Conservation (phyloP, 1,284 basidiomycete genomes). For the Cutaneotrichosporon cyanovorans region DNA sequence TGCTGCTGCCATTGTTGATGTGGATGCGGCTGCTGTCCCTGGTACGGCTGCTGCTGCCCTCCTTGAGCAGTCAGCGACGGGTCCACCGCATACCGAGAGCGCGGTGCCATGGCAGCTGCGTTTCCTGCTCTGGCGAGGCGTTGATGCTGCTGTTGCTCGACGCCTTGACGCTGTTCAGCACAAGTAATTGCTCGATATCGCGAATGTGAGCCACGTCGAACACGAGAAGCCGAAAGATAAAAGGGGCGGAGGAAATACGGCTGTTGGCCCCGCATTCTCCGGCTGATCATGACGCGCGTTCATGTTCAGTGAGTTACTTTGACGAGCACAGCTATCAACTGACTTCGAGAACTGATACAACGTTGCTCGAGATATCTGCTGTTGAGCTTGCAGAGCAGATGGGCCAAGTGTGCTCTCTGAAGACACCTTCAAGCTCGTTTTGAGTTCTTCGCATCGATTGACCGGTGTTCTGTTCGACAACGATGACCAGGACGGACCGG, state of each 20-base stretch:
- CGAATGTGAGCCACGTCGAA: slow-evolving; percentile 6
- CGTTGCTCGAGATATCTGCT: background rate
- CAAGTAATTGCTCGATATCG: background rate
- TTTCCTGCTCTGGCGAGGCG: too few relatives aligned
- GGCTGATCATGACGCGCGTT: background rate
- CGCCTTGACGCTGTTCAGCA: background rate
- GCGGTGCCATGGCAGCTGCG: slow-evolving; percentile 30
- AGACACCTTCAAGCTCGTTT: too few relatives aligned
- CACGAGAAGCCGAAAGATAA: background rate
- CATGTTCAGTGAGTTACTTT: background rate
- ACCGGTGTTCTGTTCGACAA: background rate
- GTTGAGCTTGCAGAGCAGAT: background rate
- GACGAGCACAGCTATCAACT: too few relatives aligned
- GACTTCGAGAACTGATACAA: too few relatives aligned
- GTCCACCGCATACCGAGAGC: slow-evolving; percentile 44
- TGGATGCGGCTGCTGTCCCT: slow-evolving; percentile 1
- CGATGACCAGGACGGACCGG: slow-evolving; percentile 1
- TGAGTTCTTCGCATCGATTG: too few relatives aligned
- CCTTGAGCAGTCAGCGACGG: slow-evolving; percentile 35
- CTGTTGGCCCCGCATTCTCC: background rate
- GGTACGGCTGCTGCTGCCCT: slow-evolving; percentile 7
- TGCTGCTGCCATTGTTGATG: slow-evolving; percentile 24
- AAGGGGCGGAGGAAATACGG: background rate
- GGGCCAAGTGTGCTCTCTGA: too few relatives aligned
- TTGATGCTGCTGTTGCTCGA: too few relatives aligned